Base-by-base conservation (phyloP, 345 rosid genomes). In the Gossypium longicalyx region DNA sequence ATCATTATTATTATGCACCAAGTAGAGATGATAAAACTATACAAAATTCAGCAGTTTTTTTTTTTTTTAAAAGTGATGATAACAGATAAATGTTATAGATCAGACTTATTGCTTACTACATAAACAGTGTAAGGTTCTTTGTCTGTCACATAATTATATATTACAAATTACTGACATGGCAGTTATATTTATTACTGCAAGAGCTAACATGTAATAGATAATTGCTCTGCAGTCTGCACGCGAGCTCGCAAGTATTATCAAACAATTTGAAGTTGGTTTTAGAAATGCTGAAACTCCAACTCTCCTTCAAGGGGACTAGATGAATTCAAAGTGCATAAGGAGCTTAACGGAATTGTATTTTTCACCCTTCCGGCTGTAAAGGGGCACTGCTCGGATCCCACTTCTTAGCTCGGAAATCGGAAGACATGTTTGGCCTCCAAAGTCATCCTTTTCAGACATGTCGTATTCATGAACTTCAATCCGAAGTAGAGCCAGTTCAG, bases 401-500 rank as follows among this genome's bases (percentile, higher is more conserved):
- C 78, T 76, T 77, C 83, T 84, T 77, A 94, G 34, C 79, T 94
- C 98, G 19, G 85, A 85, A 61, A 92, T 82, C 8, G 97, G 97
- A 43, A 94, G 75, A 84, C 93, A 89, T 56, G 95, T 85, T 87
- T 94, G 97, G 54, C 98, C 97, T 58, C 93, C 93, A 59, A 94
- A 94, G 79, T 94, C 98, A 54, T 94, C 97, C 80, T 88, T 94
- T 73, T 89, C 97, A 0, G 97, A 90, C 89, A 86, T 82, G 82
- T 94, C 97, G 2, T 90, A 92, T 77, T 94, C 97, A 9, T 89
- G 95, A n/a, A 94, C 97, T 78, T 94, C 97, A 13, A 92, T 76
- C 23, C 97, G 84, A 38, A 94, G 86, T 59, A 92, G 65, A 74
- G 98, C 98, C 44, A 89, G 83, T 63, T 92, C 93, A 11, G 98